Conservation (phyloP, 192 early-diverging fungal genomes). For the Backusella psychrophila region DNA sequence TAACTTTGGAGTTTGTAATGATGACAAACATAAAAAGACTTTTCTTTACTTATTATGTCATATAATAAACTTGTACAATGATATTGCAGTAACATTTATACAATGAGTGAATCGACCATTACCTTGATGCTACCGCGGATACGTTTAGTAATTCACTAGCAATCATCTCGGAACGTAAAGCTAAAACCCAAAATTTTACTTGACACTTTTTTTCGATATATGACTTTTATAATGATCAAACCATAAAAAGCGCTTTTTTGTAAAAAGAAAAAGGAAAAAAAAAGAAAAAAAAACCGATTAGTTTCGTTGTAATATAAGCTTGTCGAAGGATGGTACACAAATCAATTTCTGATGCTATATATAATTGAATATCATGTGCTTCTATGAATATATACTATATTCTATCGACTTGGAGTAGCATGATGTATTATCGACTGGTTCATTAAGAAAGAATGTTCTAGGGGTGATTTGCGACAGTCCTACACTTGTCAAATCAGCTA, state of each 20-base stretch:
- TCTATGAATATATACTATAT: no score
- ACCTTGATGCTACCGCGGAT: neutral
- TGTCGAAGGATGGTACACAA: no score
- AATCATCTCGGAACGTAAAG: neutral
- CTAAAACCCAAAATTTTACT: neutral
- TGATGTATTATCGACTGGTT: no score
- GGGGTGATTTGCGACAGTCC: neutral
- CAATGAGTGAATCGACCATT: no score
- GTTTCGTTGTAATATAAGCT: neutral
- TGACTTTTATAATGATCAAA: neutral
- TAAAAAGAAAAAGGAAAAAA: neutral
- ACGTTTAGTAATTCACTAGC: neutral
- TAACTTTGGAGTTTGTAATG: neutral
- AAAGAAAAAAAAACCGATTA: neutral
- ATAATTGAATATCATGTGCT: no score
- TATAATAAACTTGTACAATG: neutral
- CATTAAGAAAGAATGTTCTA: neutral
- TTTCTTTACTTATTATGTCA: neutral
- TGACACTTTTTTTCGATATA: neutral
- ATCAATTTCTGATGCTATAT: no score
- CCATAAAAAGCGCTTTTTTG: neutral
- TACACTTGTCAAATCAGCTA: neutral
- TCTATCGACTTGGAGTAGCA: no score
- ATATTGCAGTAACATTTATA: no score
- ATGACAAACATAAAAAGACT: neutral